A percentile compares a stretch with the other conserved stretches of the same genome.
phyloP scores from a whole-genome alignment of 1,139 yeast species.

The Schizosaccharomyces versatilis region DNA sequence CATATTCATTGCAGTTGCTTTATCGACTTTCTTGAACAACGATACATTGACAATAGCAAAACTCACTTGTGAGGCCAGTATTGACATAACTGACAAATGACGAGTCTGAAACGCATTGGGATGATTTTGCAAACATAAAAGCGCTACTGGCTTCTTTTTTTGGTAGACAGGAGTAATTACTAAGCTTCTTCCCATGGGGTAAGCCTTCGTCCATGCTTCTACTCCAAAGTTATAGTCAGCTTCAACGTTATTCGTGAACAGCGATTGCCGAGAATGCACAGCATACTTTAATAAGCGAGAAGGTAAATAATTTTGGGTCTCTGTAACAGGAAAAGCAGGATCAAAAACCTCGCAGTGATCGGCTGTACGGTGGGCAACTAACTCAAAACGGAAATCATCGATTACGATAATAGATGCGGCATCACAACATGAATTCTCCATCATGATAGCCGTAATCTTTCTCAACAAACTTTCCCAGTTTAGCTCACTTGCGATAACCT shows the following conservation, averaged over 20 bases:
- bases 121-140: constrained; percentile 13
- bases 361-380: constrained; percentile 13
- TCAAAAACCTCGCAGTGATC: constrained; percentile 8
- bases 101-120: constrained; percentile 12
- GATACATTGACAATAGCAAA: constrained; percentile 13
- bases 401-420: constrained; percentile 11
- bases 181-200: constrained; percentile 10
- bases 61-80: constrained; percentile 13
- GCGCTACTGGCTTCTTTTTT: constrained; percentile 11
- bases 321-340: constrained; percentile 8
- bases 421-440: constrained; percentile 12
- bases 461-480: constrained; percentile 11
- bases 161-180: constrained; percentile 12
- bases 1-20: constrained; percentile 13
- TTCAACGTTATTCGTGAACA: constrained; percentile 9
- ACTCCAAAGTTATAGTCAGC: constrained; percentile 12
- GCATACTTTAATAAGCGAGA: constrained; percentile 11
- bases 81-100: constrained; percentile 11
- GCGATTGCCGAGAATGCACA: constrained; percentile 11
- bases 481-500: constrained; percentile 13
- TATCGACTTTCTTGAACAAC: constrained; percentile 12
- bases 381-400: constrained; percentile 10
- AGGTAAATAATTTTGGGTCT: constrained; percentile 6
- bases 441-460: constrained; percentile 12
- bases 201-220: constrained; percentile 8